Conservation (phyloP, 805 yeast genomes). For the Cyberlindnera lachancei region DNA sequence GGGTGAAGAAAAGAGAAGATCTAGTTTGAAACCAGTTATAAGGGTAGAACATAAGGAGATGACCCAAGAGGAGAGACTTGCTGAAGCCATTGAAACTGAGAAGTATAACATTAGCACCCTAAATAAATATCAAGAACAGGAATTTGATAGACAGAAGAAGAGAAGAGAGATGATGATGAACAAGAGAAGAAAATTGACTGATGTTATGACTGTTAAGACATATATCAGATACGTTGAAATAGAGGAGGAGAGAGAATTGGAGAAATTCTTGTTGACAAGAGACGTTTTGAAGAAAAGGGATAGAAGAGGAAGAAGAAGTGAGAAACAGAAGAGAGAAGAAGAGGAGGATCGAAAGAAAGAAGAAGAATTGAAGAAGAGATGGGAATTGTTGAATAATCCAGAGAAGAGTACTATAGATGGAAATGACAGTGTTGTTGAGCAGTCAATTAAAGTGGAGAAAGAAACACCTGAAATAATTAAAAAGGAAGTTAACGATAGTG, state of each 20-base stretch:
- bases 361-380: constrained; percentile 22
- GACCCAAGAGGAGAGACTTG: constrained; percentile 38
- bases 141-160: constrained; percentile 66
- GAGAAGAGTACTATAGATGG: constrained; percentile 2
- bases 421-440: constrained; percentile 2
- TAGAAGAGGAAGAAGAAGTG: constrained; percentile 35
- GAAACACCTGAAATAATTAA: too few species aligned
- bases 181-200: constrained; percentile 50
- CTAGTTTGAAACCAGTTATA: constrained; percentile 34
- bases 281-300: constrained; percentile 34
- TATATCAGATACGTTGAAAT: constrained; percentile 51
- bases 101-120: constrained; percentile 64
- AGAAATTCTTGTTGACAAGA: constrained; percentile 33
- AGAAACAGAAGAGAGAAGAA: constrained; percentile 32
- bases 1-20: constrained; percentile 54
- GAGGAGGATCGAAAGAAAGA: constrained; percentile 25
- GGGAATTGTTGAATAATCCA: constrained; percentile 15
- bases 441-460: constrained; percentile 1
- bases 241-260: constrained; percentile 49
- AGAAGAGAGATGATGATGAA: constrained; percentile 69
- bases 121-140: constrained; percentile 76
- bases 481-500: too few species aligned
- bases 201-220: constrained; percentile 49
- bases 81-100: constrained; percentile 87
- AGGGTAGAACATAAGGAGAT: constrained; percentile 35